A percentile compares a stretch with the other conserved stretches of the same genome.
phyloP scores from a whole-genome alignment of 345 rosid genomes.

The Brassica incana region DNA sequence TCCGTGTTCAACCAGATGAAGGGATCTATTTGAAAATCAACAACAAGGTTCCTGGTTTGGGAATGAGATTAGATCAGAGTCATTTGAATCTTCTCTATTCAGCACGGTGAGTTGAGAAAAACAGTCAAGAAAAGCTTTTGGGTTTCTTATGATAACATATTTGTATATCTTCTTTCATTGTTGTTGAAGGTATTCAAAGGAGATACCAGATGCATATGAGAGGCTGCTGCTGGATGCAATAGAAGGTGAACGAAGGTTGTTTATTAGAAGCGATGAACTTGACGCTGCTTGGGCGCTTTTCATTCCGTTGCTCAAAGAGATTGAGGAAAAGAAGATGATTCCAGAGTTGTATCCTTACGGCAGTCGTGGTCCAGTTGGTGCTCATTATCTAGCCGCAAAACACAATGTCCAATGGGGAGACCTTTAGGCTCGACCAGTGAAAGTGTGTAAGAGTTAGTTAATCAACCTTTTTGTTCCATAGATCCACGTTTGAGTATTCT shows the following conservation, averaged over 20 bases:
- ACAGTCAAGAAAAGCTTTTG: not conserved
- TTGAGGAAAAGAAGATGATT: slow-evolving; percentile 69
- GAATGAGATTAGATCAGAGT: slow-evolving; percentile 92
- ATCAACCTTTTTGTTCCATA: slow-evolving; percentile 1
- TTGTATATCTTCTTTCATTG: not conserved
- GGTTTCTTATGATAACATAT: not conserved
- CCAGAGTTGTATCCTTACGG: slow-evolving; percentile 93
- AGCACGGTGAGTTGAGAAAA: slow-evolving; percentile 44
- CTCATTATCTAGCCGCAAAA: slow-evolving; percentile 93
- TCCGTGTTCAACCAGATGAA: slow-evolving; percentile 94
- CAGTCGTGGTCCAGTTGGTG: slow-evolving; percentile 96
- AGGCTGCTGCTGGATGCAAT: slow-evolving; percentile 93
- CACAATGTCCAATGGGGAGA: slow-evolving; percentile 97
- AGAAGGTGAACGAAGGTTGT: slow-evolving; percentile 90
- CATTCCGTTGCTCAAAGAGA: slow-evolving; percentile 76
- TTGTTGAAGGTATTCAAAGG: slow-evolving; percentile 71
- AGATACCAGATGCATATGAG: slow-evolving; percentile 97
- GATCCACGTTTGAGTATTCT: slow-evolving; percentile 15
- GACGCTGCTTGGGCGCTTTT: slow-evolving; percentile 96
- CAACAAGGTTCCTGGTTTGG: slow-evolving; percentile 96
- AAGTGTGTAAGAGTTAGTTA: not conserved
- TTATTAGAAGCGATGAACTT: slow-evolving; percentile 92
- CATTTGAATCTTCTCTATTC: slow-evolving; percentile 89
- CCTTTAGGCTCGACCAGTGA: slow-evolving; percentile 55
- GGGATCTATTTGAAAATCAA: slow-evolving; percentile 94